phyloP scores from a whole-genome alignment of 169 alveolate genomes.

The Plasmodium fragile region DNA sequence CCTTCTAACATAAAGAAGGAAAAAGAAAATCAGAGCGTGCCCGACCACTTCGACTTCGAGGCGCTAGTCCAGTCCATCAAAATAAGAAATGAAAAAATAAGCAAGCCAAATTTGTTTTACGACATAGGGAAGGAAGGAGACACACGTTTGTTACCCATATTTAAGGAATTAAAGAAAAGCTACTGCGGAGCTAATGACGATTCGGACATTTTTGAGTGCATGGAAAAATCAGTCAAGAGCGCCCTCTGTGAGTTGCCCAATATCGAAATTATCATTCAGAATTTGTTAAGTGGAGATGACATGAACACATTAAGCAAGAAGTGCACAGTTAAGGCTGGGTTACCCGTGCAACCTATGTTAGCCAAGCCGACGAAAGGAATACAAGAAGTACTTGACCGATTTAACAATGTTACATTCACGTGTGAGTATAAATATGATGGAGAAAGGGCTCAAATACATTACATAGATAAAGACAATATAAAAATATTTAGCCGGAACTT shows the following conservation, averaged over 20 bases:
- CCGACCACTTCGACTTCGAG: not conserved
- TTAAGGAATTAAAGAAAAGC: constrained; percentile 64
- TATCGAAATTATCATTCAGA: constrained; percentile 92
- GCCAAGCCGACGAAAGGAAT: constrained; percentile 97
- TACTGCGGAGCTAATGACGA: constrained; percentile 58
- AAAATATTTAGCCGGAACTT: constrained; percentile 93
- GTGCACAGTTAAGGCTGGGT: constrained; percentile 96
- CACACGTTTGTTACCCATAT: constrained; percentile 54
- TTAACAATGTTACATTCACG: constrained; percentile 94
- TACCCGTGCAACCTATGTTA: constrained; percentile 99
- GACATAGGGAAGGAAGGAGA: constrained; percentile 73
- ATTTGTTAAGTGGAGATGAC: constrained; percentile 89
- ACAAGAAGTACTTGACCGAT: constrained; percentile 89
- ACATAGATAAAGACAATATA: constrained; percentile 82
- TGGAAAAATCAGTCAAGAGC: constrained; percentile 91
- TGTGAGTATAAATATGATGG: constrained; percentile 99
- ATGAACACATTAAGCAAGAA: constrained; percentile 84
- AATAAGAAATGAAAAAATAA: constrained; percentile 47
- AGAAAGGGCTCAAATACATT: constrained; percentile 97
- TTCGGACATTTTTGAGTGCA: constrained; percentile 81
- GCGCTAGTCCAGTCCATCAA: constrained; percentile 19
- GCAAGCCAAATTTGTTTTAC: constrained; percentile 64
- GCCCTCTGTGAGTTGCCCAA: constrained; percentile 95
- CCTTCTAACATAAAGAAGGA: constrained; percentile 7
- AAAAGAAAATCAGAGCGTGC: not conserved